These are phyloP conservation scores for Carex cristatella DNA, from an alignment of 176 grass and related monocot genomes.

Conservation along the genomic window DNA sequence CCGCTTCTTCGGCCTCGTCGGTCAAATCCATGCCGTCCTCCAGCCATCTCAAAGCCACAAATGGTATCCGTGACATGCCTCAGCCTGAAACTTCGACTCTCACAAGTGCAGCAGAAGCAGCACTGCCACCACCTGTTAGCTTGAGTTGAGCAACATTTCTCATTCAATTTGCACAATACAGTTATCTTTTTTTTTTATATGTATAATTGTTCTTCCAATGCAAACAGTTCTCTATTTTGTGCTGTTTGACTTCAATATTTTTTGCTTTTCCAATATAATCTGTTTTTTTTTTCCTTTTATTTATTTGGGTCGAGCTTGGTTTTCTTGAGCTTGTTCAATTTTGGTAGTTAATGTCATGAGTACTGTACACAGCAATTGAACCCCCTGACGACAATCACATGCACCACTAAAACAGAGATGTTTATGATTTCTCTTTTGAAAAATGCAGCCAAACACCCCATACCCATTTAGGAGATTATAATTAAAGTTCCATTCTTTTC, in stretches of 20 bases:
- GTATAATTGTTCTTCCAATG: slow-evolving; percentile 19
- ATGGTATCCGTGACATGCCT: background rate
- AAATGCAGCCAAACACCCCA: background rate
- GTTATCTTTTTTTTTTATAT: background rate
- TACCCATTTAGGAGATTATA: background rate
- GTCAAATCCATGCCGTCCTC: slow-evolving; percentile 52
- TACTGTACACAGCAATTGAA: slow-evolving; percentile 1
- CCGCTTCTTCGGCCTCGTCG: slow-evolving; percentile 32
- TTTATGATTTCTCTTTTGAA: background rate
- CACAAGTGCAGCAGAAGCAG: background rate
- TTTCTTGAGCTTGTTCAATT: background rate
- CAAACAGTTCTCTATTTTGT: slow-evolving; percentile 1
- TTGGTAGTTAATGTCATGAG: background rate
- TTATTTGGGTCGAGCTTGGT: background rate
- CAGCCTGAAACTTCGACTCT: background rate
- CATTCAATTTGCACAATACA: slow-evolving; percentile 14
- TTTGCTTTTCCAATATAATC: background rate
- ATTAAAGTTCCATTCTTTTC: background rate
- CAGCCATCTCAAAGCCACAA: slow-evolving; percentile 11
- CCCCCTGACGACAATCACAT: slow-evolving; percentile 10
- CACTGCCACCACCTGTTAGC: background rate
- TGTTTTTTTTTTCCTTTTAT: background rate
- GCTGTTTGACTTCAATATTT: background rate
- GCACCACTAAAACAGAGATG: background rate
- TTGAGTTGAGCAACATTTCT: slow-evolving; percentile 17